Percentiles rank a stretch among this genome's conserved stretches.
Evolutionary conservation across 805 yeast species (phyloP).

Genomic region (Lipomyces sp.): DNA sequence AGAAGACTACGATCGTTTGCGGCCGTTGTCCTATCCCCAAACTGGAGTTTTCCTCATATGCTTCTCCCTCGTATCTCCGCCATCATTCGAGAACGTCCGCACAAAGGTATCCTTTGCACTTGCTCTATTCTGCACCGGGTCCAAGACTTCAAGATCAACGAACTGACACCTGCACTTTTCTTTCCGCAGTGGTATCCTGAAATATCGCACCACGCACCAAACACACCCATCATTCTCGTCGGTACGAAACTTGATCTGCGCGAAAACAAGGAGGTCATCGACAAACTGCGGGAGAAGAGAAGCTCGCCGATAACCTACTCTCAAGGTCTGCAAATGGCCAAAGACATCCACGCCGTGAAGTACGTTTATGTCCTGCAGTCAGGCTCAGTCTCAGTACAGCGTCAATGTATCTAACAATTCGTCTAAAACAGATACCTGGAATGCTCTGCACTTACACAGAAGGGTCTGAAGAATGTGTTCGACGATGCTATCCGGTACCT

Average conservation of each 20-base stretch:
- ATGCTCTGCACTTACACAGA: constrained; percentile 87
- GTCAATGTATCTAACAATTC: neutral
- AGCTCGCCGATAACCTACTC: constrained; percentile 57
- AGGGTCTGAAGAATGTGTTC: constrained; percentile 79
- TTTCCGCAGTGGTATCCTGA: constrained; percentile 66
- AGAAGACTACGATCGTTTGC: constrained; percentile 81
- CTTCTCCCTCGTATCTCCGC: constrained; percentile 77
- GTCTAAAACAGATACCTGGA: constrained; percentile 45
- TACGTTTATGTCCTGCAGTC: too few species aligned
- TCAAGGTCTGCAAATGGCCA: constrained; percentile 66
- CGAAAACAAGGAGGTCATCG: constrained; percentile 73
- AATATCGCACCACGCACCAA: constrained; percentile 76
- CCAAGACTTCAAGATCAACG: neutral
- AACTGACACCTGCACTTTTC: neutral
- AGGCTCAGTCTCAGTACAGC: neutral
- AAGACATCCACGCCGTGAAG: constrained; percentile 65
- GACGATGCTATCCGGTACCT: constrained; percentile 77
- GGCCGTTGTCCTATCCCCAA: constrained; percentile 89
- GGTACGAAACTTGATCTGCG: constrained; percentile 89
- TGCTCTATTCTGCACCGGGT: neutral
- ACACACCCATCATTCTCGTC: constrained; percentile 63
- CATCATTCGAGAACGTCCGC: constrained; percentile 74
- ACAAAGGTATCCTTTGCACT: constrained; percentile 45
- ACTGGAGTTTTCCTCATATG: constrained; percentile 85
- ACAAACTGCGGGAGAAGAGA: constrained; percentile 57